Evolutionary conservation across 176 grass and related monocot genomes (phyloP), one percentile per base, ranked within the genome.

Genomic region (Oryza nivara): DNA sequence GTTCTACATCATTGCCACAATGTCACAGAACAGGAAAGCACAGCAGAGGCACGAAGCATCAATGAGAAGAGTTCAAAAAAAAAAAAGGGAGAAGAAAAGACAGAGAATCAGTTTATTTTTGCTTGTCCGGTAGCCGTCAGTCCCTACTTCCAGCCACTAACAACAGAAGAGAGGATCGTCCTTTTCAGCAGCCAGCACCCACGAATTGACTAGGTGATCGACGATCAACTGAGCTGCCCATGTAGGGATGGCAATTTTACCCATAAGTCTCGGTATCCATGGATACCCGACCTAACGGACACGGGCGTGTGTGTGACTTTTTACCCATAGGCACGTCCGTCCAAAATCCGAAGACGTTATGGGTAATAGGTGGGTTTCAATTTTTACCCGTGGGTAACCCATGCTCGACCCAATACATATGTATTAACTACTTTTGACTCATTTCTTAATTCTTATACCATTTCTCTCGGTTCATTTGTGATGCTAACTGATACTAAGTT

Each of bases 81-180:
- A 23, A 23, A 23, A 78, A 58, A n/a, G 46, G 34, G 64, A 56
- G 63, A 32, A 44, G n/a, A 10, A 77, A 47, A 58, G 1, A 58
- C 20, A 9, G 7, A n/a, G 54, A 58, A 58, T 58, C 54, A 2
- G 74, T 79, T 86, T 64, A 52, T 65, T 79, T 85, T 65, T 11
- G 46, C 70, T 58, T 74, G 70, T 80, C 70, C 78, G 52, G 19
- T 58, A 58, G 54, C 54, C 54, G 46, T 87, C 60, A 69, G 19
- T n/a, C 16, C 30, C 46, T 69, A 20, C 72, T 54, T 54, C 41
- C 2, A 1, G 30, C 54, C n/a, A 58, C 19, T 9, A 19, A 20
- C 52, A 20, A 56, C 16, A 56, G 5, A 58, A 58, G 19, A 58
- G 9, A 58, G 16, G 54, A 6, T n/a, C 54, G 19, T 58, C 17